Evolutionary conservation across 2,329 filamentous ascomycete species (phyloP).

Genomic region (Botryosphaeria dothidea): DNA sequence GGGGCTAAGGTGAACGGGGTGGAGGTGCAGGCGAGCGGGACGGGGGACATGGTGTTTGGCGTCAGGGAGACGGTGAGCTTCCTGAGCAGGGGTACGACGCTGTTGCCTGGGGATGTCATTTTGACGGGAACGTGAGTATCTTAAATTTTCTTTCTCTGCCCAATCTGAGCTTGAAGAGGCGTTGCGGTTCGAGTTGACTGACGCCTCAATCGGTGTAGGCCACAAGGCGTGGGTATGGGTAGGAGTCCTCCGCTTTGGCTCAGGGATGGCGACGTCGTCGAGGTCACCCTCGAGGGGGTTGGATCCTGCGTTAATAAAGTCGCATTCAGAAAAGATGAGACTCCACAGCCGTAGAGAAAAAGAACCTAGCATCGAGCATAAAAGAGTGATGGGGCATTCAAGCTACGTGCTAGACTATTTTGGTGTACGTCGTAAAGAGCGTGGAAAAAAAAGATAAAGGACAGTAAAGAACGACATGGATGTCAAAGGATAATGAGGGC

Average conservation of each 20-base stretch:
- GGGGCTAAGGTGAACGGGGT: constrained; percentile 11
- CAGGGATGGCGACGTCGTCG: constrained; percentile 30
- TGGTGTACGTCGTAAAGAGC: no score
- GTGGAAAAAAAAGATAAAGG: neutral
- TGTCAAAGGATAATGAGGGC: neutral
- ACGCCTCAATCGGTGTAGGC: neutral
- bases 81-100: neutral
- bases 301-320: constrained; percentile 37
- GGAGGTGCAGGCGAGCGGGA: constrained; percentile 3
- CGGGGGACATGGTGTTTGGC: constrained; percentile 18
- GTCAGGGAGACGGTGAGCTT: constrained; percentile 8
- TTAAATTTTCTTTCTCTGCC: no score
- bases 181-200: no score
- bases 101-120: constrained; percentile 6
- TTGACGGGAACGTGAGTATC: constrained; percentile 14
- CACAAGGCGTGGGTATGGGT: constrained; percentile 14
- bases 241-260: constrained; percentile 16
- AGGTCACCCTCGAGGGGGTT: constrained; percentile 36
- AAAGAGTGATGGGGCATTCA: neutral
- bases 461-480: no score
- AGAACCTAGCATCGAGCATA: neutral
- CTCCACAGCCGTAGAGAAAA: neutral
- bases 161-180: no score
- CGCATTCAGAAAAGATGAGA: constrained; percentile 30
- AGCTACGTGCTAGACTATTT: neutral